These are phyloP conservation scores for Dactylonectria estremocensis DNA, from an alignment of 2,329 filamentous ascomycete species.

Conservation along the genomic window DNA sequence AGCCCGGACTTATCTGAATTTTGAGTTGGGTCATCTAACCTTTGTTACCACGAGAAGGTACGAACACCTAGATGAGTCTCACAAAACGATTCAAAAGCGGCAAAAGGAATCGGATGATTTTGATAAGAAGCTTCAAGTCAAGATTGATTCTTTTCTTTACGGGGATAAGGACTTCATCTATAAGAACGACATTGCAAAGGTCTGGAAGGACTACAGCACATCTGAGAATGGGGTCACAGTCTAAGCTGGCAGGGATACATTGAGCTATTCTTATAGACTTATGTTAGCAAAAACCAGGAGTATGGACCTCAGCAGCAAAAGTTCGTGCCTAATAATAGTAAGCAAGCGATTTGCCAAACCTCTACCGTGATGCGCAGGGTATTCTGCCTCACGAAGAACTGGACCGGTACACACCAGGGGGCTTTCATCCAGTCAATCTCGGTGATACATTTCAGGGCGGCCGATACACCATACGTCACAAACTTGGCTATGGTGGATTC, in stretches of 20 bases:
- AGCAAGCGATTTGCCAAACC: no score
- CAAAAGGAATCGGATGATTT: background rate
- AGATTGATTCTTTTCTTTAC: conserved; percentile 16
- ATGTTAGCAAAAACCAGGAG: no score
- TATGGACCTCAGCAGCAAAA: no score
- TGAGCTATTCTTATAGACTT: no score
- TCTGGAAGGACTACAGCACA: conserved; percentile 6
- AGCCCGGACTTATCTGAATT: background rate
- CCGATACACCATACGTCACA: conserved; percentile 22
- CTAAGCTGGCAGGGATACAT: no score
- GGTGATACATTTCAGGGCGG: conserved; percentile 20
- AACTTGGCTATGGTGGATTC: conserved; percentile 20
- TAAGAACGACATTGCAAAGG: conserved; percentile 22
- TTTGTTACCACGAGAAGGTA: conserved; percentile 7
- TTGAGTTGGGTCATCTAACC: background rate
- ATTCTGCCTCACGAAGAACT: conserved; percentile 4
- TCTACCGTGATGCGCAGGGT: no score
- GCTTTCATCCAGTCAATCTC: conserved; percentile 21
- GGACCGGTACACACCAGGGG: background rate
- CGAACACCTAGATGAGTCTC: conserved; percentile 3
- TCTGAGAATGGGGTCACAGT: background rate
- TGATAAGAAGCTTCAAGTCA: conserved; percentile 3
- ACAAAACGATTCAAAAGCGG: background rate
- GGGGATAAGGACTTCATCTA: conserved; percentile 21
- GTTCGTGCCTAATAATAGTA: no score